Conservation (phyloP, 2,329 filamentous ascomycete genomes). For the Aspergillus oerlinghausenensis region DNA sequence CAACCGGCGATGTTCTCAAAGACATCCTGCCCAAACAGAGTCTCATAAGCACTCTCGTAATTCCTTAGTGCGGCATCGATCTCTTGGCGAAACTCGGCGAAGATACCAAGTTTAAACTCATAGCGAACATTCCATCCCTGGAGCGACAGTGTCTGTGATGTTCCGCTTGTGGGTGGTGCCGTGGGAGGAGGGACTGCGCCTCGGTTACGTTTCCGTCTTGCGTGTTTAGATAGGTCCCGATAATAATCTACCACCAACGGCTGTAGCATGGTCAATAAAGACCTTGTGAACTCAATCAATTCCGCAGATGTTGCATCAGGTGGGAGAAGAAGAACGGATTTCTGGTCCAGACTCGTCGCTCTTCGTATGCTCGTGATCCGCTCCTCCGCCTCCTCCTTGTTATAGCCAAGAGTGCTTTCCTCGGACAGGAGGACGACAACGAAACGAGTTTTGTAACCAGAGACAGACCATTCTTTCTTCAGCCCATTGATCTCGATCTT, state of each 20-base stretch:
- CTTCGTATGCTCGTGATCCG: constrained; percentile 74
- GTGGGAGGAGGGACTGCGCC: constrained; percentile 75
- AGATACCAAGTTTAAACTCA: constrained; percentile 86
- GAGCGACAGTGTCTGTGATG: constrained; percentile 76
- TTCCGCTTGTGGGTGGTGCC: constrained; percentile 74
- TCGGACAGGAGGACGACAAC: constrained; percentile 75
- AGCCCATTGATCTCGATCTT: constrained; percentile 81
- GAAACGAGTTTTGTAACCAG: constrained; percentile 68
- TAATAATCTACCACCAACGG: constrained; percentile 82
- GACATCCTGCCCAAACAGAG: constrained; percentile 73
- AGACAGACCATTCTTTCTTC: constrained; percentile 58
- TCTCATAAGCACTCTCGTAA: constrained; percentile 83
- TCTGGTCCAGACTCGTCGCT: constrained; percentile 74
- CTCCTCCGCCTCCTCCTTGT: constrained; percentile 63
- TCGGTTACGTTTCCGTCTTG: constrained; percentile 79
- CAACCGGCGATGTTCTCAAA: constrained; percentile 86
- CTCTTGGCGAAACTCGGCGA: constrained; percentile 90
- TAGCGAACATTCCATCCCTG: constrained; percentile 92
- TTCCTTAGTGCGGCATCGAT: constrained; percentile 81
- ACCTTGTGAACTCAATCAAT: constrained; percentile 67
- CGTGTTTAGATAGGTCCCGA: constrained; percentile 86
- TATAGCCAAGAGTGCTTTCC: constrained; percentile 59
- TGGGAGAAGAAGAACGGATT: constrained; percentile 79
- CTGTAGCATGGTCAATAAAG: constrained; percentile 68
- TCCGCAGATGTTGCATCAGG: constrained; percentile 67